phyloP scores from a whole-genome alignment of 805 yeast species.

The Yarrowia yakushimensis region DNA sequence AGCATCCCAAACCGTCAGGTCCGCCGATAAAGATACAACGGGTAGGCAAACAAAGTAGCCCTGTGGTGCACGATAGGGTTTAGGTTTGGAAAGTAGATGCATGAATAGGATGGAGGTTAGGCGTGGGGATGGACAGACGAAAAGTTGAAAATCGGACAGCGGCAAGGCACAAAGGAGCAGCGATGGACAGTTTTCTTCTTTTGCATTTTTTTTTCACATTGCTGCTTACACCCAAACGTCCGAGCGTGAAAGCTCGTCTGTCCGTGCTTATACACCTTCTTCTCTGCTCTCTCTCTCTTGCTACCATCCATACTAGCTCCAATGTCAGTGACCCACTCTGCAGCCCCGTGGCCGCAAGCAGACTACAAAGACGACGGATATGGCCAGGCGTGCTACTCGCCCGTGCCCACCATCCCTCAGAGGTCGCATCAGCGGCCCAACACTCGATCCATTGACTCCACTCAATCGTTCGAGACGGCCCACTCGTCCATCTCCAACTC shows the following conservation, averaged over 20 bases:
- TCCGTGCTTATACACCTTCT: not conserved
- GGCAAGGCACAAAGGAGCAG: not conserved
- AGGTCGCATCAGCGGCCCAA: constrained; percentile 13
- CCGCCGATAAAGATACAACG: not conserved
- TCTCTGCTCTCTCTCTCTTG: not conserved
- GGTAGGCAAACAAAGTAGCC: not conserved
- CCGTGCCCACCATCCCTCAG: constrained; percentile 3
- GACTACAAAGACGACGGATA: constrained; percentile 17
- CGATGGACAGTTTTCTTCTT: not conserved
- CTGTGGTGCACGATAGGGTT: not conserved
- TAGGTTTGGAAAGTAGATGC: not conserved
- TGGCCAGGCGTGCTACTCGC: not conserved
- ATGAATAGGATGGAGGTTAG: not conserved
- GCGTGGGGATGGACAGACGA: too few species aligned
- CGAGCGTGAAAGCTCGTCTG: not conserved
- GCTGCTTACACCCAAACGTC: too few species aligned
- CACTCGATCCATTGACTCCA: constrained; percentile 1
- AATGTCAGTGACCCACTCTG: constrained; percentile 11
- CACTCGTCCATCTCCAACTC: not conserved
- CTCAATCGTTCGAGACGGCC: constrained; percentile 6
- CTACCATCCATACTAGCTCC: not conserved
- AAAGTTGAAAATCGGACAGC: too few species aligned
- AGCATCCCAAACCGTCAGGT: not conserved
- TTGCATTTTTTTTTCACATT: too few species aligned
- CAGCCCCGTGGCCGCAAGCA: constrained; percentile 8